phyloP scores from a whole-genome alignment of 768 basidiomycete species.

The Coprinopsis sp. region DNA sequence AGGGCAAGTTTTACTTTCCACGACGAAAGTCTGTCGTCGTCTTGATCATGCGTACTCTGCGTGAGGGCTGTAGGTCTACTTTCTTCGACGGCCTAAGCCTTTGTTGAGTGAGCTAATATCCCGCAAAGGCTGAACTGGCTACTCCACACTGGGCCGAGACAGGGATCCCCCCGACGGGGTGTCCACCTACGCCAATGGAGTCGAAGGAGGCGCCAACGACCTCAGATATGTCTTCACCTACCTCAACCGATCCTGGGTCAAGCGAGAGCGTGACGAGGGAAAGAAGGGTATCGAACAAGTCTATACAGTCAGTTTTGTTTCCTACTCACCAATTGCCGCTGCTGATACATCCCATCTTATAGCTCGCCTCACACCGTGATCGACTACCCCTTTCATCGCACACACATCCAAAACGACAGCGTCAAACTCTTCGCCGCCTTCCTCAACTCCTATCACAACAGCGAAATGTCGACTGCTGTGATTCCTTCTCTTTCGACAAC shows the following conservation, averaged over 20 bases:
- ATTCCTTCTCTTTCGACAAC: slow-evolving; percentile 91
- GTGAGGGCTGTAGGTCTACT: too few relatives aligned
- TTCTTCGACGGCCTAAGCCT: too few relatives aligned
- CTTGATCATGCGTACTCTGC: too few relatives aligned
- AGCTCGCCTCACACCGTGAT: slow-evolving; percentile 95
- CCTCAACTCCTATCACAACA: slow-evolving; percentile 85
- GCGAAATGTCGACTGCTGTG: slow-evolving; percentile 96
- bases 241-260: slow-evolving; percentile 99
- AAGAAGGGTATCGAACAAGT: slow-evolving; percentile 93
- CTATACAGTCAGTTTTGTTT: slow-evolving; percentile 69
- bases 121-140: too few relatives aligned
- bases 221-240: slow-evolving; percentile 96
- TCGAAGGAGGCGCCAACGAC: slow-evolving; percentile 88
- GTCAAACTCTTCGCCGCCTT: slow-evolving; percentile 83
- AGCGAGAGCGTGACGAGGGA: slow-evolving; percentile 96
- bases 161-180: too few relatives aligned
- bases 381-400: slow-evolving; percentile 92
- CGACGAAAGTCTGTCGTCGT: too few relatives aligned
- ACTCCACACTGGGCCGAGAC: too few relatives aligned
- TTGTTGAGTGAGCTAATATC: too few relatives aligned
- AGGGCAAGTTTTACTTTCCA: too few relatives aligned
- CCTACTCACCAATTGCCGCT: slow-evolving; percentile 6
- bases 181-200: slow-evolving; percentile 94
- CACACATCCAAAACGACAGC: slow-evolving; percentile 74
- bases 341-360: slow-evolving; percentile 8